A percentile compares a stretch with the other conserved stretches of the same genome.
Evolutionary conservation across 192 early-diverging fungal species (phyloP).

Genomic region (Umbelopsis sp.): DNA sequence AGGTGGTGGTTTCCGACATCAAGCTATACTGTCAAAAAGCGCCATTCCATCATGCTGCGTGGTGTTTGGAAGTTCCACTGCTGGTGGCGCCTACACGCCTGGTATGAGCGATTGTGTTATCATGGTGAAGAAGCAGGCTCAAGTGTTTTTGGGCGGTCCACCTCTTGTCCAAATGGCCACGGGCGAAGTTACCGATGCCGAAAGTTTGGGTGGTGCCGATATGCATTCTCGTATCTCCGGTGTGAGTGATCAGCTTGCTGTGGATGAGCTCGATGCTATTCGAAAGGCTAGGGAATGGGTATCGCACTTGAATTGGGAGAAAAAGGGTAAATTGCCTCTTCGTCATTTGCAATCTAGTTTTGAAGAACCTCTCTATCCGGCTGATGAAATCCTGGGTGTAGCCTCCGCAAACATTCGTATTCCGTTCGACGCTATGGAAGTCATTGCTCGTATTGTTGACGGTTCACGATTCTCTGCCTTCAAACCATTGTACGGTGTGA

Average conservation of each 20-base stretch:
- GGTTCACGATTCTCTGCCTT: slow-evolving; percentile 66
- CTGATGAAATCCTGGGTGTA: slow-evolving; percentile 64
- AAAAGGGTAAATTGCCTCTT: slow-evolving; percentile 49
- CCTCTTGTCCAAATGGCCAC: slow-evolving; percentile 72
- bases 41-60: slow-evolving; percentile 62
- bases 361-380: slow-evolving; percentile 61
- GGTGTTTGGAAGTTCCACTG: slow-evolving; percentile 70
- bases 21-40: slow-evolving; percentile 60
- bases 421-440: slow-evolving; percentile 66
- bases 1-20: slow-evolving; percentile 62
- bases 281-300: slow-evolving; percentile 68
- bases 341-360: slow-evolving; percentile 49
- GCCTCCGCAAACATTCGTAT: slow-evolving; percentile 67
- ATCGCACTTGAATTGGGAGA: slow-evolving; percentile 58
- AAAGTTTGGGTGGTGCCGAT: slow-evolving; percentile 67
- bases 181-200: slow-evolving; percentile 66
- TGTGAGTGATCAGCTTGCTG: slow-evolving; percentile 64
- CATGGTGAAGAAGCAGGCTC: slow-evolving; percentile 70
- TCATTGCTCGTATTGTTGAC: slow-evolving; percentile 68
- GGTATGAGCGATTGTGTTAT: slow-evolving; percentile 70
- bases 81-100: slow-evolving; percentile 68
- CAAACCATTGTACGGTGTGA: slow-evolving; percentile 68
- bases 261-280: slow-evolving; percentile 64
- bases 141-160: slow-evolving; percentile 70
- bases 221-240: slow-evolving; percentile 71